A percentile compares a stretch with the other conserved stretches of the same genome.
These are phyloP conservation scores for Cerioporus squamosus DNA, from an alignment of 1,284 basidiomycete species.

Conservation along the genomic window DNA sequence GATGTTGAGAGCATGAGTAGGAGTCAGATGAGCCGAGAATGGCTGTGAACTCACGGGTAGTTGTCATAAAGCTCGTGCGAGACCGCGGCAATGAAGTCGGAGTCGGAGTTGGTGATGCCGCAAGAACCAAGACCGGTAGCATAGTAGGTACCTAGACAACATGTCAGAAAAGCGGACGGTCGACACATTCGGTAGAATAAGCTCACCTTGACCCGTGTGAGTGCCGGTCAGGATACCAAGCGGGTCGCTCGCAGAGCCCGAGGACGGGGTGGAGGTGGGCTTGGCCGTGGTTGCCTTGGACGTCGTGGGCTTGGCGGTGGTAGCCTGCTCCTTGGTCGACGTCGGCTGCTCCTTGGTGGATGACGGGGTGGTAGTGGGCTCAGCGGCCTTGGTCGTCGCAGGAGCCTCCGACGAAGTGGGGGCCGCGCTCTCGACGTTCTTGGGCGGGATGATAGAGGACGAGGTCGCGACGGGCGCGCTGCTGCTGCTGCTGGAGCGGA, in stretches of 20 bases:
- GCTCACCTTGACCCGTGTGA: constrained; percentile 55
- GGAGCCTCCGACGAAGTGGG: constrained; percentile 9
- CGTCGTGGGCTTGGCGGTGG: constrained; percentile 16
- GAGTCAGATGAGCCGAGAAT: neutral
- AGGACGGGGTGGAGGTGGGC: constrained; percentile 1
- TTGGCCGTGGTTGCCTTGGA: constrained; percentile 33
- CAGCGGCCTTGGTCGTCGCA: constrained; percentile 21
- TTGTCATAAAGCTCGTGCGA: constrained; percentile 60
- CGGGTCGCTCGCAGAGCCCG: constrained; percentile 15
- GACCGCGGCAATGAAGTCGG: constrained; percentile 65
- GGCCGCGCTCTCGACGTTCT: constrained; percentile 24
- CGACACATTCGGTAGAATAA: neutral
- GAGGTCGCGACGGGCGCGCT: constrained; percentile 4
- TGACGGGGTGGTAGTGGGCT: constrained; percentile 6
- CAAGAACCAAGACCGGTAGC: constrained; percentile 70
- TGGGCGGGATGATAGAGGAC: constrained; percentile 27
- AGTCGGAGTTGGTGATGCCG: constrained; percentile 59
- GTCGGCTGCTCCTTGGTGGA: constrained; percentile 10
- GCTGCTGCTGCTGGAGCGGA: constrained; percentile 21
- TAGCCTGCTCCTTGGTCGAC: constrained; percentile 7
- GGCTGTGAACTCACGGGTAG: constrained; percentile 54
- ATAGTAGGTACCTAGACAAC: constrained; percentile 56
- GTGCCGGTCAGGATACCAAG: constrained; percentile 46
- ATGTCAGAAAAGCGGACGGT: no score
- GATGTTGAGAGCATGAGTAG: neutral